Evolutionary conservation across 768 basidiomycete genomes (phyloP), one percentile per base, ranked within the genome.

Genomic region (Mycena galericulata): DNA sequence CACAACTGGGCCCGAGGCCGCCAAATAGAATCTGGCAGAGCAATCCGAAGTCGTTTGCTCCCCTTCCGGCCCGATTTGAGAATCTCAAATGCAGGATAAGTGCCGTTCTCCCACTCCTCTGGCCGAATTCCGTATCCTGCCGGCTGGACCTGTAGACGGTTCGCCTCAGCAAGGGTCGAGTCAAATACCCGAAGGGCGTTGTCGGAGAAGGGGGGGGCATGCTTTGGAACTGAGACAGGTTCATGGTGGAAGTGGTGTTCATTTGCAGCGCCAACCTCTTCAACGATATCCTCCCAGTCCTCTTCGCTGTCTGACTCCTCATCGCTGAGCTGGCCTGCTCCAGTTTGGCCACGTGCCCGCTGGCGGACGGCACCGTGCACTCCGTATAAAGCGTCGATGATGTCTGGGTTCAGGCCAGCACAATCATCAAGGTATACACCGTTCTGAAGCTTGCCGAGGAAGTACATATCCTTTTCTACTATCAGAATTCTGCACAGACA

Each of bases 331-430:
- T 56, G 55, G 11, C 55, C 55, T 1, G 55, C 55, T 1, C 55
- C 55, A 27, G 17, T 56, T n/a, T 56, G 22, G 0, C 38, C 24
- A 2, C 24, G 36, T 12, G 7, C 38, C 12, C 54, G 22, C 38
- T 56, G 55, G 17, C 26, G 7, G 5, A 7, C 26, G 8, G 49
- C 26, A 4, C 71, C 78, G 77, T 79, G 29, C 2, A 38, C 34
- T 2, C 60, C 65, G 36, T 69, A 72, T 11, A 41, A 32, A 5
- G 17, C 22, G 7, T 30, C 14, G 12, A 72, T 41, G 8, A 59
- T 11, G 10, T 41, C 32, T 14, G 67, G 67, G 24, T 65, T n/a
- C 4, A 72, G 45, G 4, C 54, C 68, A 1, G 58, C 65, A 32
- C 29, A 62, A 20, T 72, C 64, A 24, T 65, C 64, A 17, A 38